Evolutionary conservation across 371 early-diverging fungal species (phyloP).

Genomic region (Fennellomyces sp.): DNA sequence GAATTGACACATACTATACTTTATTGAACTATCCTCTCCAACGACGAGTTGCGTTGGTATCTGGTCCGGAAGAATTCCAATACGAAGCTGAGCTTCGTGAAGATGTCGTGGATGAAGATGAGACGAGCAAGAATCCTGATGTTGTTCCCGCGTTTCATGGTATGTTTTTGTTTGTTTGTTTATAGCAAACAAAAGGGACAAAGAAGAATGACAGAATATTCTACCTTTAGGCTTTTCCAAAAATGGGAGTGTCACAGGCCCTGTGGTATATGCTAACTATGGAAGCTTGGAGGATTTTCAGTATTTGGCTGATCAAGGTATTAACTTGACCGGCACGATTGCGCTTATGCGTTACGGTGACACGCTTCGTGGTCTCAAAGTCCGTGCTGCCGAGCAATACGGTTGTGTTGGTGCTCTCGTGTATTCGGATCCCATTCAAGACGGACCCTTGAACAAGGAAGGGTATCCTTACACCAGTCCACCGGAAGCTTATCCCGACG

Average conservation of each 20-base stretch:
- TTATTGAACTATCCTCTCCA: constrained; percentile 59
- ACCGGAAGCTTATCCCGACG: constrained; percentile 63
- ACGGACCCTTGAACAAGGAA: constrained; percentile 26
- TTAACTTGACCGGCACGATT: constrained; percentile 52
- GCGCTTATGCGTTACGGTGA: constrained; percentile 66
- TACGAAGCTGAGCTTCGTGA: constrained; percentile 62
- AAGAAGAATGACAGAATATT: too few relatives aligned
- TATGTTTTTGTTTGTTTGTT: too few relatives aligned
- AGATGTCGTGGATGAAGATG: constrained; percentile 59
- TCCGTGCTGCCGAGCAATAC: constrained; percentile 59
- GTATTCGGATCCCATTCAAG: constrained; percentile 27
- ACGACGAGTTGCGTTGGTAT: constrained; percentile 56
- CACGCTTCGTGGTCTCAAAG: constrained; percentile 62
- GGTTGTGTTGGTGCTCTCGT: constrained; percentile 65
- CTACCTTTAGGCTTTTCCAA: constrained; percentile 54
- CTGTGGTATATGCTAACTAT: constrained; percentile 70
- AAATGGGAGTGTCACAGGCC: constrained; percentile 62
- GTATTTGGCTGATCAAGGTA: constrained; percentile 43
- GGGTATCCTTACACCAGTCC: constrained; percentile 39
- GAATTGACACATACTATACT: constrained; percentile 64
- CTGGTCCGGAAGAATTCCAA: constrained; percentile 41
- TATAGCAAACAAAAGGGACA: background rate
- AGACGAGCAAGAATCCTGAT: constrained; percentile 50
- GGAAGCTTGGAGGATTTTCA: constrained; percentile 64
- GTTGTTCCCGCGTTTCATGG: constrained; percentile 69